Percentiles rank a stretch among this genome's conserved stretches.
Evolutionary conservation across 495 filamentous ascomycete genomes (phyloP).

Genomic region (Xylaria grammica): DNA sequence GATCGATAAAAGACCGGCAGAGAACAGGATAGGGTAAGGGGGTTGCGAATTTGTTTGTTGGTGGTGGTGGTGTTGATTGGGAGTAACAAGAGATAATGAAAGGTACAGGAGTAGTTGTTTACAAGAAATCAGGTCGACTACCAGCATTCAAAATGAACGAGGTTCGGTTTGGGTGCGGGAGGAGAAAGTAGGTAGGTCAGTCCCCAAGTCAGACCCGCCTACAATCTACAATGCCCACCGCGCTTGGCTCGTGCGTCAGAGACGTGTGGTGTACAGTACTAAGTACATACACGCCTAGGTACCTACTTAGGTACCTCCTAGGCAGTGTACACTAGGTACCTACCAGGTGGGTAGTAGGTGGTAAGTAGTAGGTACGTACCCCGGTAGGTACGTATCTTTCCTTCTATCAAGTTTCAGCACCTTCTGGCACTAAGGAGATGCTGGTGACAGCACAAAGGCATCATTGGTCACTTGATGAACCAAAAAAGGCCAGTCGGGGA

Average conservation of each 20-base stretch:
- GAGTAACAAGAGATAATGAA: constrained; percentile 18
- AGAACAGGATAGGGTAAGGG: constrained; percentile 31
- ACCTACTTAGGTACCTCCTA: not conserved
- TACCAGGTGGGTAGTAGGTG: not conserved
- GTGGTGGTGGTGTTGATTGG: constrained; percentile 34
- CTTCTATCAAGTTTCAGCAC: constrained; percentile 18
- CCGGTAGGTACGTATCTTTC: constrained; percentile 12
- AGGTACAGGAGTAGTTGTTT: constrained; percentile 39
- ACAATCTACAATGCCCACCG: constrained; percentile 32
- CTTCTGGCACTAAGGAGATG: constrained; percentile 1
- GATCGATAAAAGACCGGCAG: constrained; percentile 34
- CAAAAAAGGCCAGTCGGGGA: not conserved
- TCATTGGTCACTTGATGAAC: constrained; percentile 16
- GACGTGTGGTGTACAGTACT: constrained; percentile 5
- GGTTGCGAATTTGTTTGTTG: constrained; percentile 30
- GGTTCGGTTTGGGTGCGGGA: constrained; percentile 44
- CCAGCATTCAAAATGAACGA: constrained; percentile 41
- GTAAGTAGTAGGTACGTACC: not conserved
- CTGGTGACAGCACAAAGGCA: constrained; percentile 22
- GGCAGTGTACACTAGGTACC: not conserved
- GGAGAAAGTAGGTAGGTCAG: constrained; percentile 38
- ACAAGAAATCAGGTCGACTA: constrained; percentile 34
- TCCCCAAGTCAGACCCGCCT: constrained; percentile 32
- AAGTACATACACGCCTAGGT: constrained; percentile 1
- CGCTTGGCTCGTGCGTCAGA: constrained; percentile 26